phyloP scores from a whole-genome alignment of 306 rosid genomes.

The Fragaria iinumae region DNA sequence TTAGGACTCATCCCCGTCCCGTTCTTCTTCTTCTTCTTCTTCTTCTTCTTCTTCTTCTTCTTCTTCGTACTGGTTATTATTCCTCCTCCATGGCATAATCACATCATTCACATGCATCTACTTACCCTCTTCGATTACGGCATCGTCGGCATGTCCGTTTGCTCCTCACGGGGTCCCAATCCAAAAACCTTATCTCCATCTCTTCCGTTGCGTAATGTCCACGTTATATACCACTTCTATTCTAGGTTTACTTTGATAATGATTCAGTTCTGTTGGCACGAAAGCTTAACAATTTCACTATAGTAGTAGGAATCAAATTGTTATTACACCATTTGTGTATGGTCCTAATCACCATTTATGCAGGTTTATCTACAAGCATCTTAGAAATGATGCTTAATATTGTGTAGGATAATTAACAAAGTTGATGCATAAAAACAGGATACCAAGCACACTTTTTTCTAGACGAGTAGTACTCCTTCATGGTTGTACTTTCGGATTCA shows the following conservation, averaged over 20 bases:
- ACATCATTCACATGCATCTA: background rate
- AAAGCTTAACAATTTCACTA: background rate
- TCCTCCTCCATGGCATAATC: slow-evolving; percentile 5
- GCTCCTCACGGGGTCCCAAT: background rate
- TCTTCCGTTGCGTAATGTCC: background rate
- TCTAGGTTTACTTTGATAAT: background rate
- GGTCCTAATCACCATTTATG: too few species aligned
- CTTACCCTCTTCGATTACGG: background rate
- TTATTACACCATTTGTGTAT: too few species aligned
- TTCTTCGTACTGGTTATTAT: background rate
- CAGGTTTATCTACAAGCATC: background rate
- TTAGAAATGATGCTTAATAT: background rate
- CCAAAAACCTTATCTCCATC: background rate
- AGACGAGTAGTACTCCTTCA: background rate
- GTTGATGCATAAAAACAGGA: background rate
- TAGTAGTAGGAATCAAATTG: too few species aligned
- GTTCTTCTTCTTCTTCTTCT: background rate
- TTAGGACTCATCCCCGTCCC: slow-evolving; percentile 11
- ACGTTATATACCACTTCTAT: background rate
- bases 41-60: too few species aligned
- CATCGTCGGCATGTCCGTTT: background rate
- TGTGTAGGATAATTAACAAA: background rate
- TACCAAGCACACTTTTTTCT: background rate
- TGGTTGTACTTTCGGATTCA: background rate
- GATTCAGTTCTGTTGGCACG: background rate